Evolutionary conservation across 768 basidiomycete species (phyloP).

Genomic region (Russula sp.): DNA sequence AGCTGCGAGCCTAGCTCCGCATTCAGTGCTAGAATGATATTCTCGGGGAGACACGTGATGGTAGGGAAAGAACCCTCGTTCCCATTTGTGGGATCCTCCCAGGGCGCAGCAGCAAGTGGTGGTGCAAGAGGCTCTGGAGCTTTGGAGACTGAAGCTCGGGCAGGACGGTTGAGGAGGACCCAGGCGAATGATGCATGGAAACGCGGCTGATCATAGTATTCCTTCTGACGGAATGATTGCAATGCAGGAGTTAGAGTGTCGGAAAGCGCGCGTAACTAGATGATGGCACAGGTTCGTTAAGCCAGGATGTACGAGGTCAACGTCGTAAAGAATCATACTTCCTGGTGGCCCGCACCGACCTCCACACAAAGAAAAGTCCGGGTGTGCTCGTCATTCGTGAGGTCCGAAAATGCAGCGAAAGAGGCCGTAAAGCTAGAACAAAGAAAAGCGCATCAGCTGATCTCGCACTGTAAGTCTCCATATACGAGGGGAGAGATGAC

Average conservation of each 20-base stretch:
- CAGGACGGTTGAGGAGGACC: conserved; percentile 52
- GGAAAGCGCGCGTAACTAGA: conserved; percentile 55
- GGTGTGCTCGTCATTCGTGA: conserved; percentile 75
- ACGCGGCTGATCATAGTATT: conserved; percentile 73
- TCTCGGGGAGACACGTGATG: conserved; percentile 1
- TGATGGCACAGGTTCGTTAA: conserved; percentile 8
- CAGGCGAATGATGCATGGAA: conserved; percentile 91
- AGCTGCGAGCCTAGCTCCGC: not conserved
- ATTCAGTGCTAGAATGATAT: conserved; percentile 5
- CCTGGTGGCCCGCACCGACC: conserved; percentile 74
- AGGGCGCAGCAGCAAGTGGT: not conserved
- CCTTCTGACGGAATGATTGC: conserved; percentile 57
- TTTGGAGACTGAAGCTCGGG: not conserved
- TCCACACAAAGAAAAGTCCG: conserved; percentile 77
- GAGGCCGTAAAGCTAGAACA: conserved; percentile 59
- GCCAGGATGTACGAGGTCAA: not conserved
- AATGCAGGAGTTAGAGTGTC: conserved; percentile 55
- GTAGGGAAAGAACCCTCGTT: not conserved
- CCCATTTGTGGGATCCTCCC: conserved; percentile 7
- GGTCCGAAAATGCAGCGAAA: conserved; percentile 62
- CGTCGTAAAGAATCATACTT: conserved; percentile 42
- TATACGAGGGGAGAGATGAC: not conserved
- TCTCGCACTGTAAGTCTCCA: no score
- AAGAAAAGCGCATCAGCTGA: conserved; percentile 1
- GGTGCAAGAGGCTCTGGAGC: not conserved